phyloP scores from a whole-genome alignment of 2,329 filamentous ascomycete genomes.

The Alternaria novae-zelandiae region DNA sequence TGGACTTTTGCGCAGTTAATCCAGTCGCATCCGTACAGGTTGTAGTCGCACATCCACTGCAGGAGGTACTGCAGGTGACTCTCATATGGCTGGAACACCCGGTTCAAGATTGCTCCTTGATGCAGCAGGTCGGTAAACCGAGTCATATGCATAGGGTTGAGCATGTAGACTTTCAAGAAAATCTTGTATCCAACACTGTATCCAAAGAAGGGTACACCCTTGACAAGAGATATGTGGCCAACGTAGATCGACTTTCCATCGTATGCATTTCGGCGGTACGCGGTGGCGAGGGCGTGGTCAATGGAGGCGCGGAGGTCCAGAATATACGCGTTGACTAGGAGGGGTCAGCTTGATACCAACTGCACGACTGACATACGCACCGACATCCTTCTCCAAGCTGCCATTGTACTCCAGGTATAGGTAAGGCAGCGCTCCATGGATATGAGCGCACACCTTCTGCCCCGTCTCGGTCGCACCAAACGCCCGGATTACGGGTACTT shows the following conservation, averaged over 20 bases:
- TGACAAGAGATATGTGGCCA: constrained; percentile 88
- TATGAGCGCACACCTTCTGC: constrained; percentile 93
- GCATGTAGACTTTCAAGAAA: constrained; percentile 93
- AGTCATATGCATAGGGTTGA: constrained; percentile 87
- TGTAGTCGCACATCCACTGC: constrained; percentile 99
- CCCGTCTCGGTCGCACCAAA: constrained; percentile 95
- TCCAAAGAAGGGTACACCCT: constrained; percentile 94
- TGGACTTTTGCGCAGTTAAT: constrained; percentile 73
- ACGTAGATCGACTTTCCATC: constrained; percentile 76
- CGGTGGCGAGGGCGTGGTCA: constrained; percentile 85
- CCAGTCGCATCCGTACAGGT: constrained; percentile 91
- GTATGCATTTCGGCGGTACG: constrained; percentile 78
- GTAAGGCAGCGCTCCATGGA: constrained; percentile 95
- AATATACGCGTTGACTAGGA: constrained; percentile 75
- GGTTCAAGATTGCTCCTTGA: constrained; percentile 86
- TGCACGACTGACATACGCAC: constrained; percentile 54
- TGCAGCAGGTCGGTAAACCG: constrained; percentile 84
- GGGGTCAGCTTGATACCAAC: constrained; percentile 14
- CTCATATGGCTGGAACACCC: constrained; percentile 88
- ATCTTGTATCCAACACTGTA: constrained; percentile 91
- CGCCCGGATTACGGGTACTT: constrained; percentile 83
- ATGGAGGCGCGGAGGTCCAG: constrained; percentile 82
- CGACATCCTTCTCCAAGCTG: constrained; percentile 68
- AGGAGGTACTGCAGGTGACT: constrained; percentile 89
- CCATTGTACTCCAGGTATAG: constrained; percentile 88